phyloP scores from a whole-genome alignment of 2,329 filamentous ascomycete genomes.

The Calonectria naviculata region DNA sequence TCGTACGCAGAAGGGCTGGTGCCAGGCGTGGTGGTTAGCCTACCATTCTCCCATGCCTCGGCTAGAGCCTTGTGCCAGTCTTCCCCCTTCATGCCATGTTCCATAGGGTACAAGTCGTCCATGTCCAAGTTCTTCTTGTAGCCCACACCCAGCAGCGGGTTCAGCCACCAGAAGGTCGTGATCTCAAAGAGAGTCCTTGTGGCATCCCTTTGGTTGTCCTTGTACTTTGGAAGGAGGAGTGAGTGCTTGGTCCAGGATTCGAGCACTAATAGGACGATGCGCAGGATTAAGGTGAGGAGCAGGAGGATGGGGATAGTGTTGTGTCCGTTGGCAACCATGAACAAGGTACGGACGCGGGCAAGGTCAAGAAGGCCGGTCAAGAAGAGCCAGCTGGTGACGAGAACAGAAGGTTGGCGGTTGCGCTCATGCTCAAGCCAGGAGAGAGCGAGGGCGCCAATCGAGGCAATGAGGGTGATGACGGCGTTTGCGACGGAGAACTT shows the following conservation, averaged over 20 bases:
- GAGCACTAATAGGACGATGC: constrained; percentile 54
- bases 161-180: constrained; percentile 65
- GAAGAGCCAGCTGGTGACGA: constrained; percentile 59
- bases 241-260: constrained; percentile 57
- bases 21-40: background rate
- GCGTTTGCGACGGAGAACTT: constrained; percentile 16
- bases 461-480: constrained; percentile 26
- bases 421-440: constrained; percentile 60
- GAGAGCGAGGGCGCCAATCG: constrained; percentile 46
- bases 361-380: constrained; percentile 57
- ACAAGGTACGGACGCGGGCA: constrained; percentile 56
- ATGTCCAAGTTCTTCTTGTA: constrained; percentile 47
- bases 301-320: constrained; percentile 54
- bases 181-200: constrained; percentile 61
- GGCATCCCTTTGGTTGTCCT: constrained; percentile 56
- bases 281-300: constrained; percentile 53
- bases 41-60: constrained; percentile 35
- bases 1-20: background rate
- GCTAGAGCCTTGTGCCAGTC: constrained; percentile 26
- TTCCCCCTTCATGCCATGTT: constrained; percentile 29
- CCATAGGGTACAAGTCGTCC: constrained; percentile 45
- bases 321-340: constrained; percentile 47
- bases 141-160: constrained; percentile 53
- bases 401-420: constrained; percentile 56
- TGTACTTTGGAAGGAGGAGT: constrained; percentile 48